Evolutionary conservation across 257 asterid genomes (phyloP), one percentile per base, ranked within the genome.

Genomic region (Nicotiana noctiflora): DNA sequence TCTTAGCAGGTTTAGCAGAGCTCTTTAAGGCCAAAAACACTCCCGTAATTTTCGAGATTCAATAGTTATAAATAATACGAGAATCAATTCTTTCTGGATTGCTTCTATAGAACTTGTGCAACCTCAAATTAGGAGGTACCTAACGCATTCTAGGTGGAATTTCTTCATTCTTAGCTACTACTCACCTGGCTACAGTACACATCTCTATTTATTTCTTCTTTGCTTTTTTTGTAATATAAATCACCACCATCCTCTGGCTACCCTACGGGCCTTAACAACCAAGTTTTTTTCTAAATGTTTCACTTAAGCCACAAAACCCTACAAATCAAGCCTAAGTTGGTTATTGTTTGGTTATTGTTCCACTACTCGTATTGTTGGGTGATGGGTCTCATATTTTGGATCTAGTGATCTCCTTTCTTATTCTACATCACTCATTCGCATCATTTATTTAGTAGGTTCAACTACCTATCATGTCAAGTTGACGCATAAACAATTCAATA

Each of bases 161-260:
- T 55, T 21, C 77, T 56, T 17, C 59, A 19, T 6, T 72, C 31
- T 40, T 40, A 68, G 32, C 4, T 11, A 68, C 59, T 70, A 44
- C 77, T 21, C 77, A 23, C 40, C 14, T 21, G 72, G 37, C 37
- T 23, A 29, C 19, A 40, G 34, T 68, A 40, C 19, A 68, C 32
- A 11, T 12, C 60, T 13, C 60, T 3, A 46, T 51, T 68, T 19
- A 46, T 13, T 46, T 72, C 77, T 13, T 46, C 60, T 46, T 21
- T 72, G 77, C 57, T 19, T 67, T 68, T 72, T 72, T 46, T 44
- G 59, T 72, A 11, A 46, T 72, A 72, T 23, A n/a, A 72, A 72
- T 19, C 18, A 55, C 40, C 60, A 46, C 59, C 40, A 72, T 46
- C 57, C 77, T 6, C 60, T 46, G 60, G 77, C 32, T 68, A 68